Percentiles rank a stretch among this genome's conserved stretches.
Conservation (phyloP, 208 protist genomes). For the Trichomonas tenax region DNA sequence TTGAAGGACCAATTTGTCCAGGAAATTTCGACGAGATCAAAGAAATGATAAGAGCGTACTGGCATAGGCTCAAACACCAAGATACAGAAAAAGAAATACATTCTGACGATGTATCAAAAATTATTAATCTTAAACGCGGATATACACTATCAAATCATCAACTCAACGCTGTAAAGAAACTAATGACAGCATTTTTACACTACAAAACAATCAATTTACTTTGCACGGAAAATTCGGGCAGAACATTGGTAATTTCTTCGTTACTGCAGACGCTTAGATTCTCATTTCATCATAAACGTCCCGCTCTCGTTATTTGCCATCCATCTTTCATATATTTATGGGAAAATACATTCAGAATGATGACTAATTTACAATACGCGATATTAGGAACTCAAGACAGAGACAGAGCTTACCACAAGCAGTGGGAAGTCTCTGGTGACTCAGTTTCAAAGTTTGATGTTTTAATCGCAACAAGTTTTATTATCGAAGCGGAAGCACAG, state of each 20-base stretch:
- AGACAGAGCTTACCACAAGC: neutral
- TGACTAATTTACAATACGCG: neutral
- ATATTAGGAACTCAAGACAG: neutral
- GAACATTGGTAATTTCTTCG: neutral
- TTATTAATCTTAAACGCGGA: neutral
- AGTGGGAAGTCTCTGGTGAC: neutral
- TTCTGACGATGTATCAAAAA: neutral
- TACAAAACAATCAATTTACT: neutral
- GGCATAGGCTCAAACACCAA: neutral
- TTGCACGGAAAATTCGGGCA: neutral
- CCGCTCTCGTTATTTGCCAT: neutral
- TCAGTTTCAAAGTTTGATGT: neutral
- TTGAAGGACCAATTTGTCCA: neutral
- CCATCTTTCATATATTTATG: neutral
- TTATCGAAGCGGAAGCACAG: neutral
- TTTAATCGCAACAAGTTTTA: neutral
- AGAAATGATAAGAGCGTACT: neutral
- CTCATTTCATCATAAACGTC: neutral
- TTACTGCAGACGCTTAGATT: neutral
- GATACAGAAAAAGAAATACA: neutral
- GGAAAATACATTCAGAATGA: neutral
- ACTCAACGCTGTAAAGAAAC: neutral
- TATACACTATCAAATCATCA: neutral
- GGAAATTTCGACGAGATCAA: neutral
- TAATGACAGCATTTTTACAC: neutral